Base-by-base conservation (phyloP, 1,284 basidiomycete genomes). In the Coniferiporia sulphurascens region DNA sequence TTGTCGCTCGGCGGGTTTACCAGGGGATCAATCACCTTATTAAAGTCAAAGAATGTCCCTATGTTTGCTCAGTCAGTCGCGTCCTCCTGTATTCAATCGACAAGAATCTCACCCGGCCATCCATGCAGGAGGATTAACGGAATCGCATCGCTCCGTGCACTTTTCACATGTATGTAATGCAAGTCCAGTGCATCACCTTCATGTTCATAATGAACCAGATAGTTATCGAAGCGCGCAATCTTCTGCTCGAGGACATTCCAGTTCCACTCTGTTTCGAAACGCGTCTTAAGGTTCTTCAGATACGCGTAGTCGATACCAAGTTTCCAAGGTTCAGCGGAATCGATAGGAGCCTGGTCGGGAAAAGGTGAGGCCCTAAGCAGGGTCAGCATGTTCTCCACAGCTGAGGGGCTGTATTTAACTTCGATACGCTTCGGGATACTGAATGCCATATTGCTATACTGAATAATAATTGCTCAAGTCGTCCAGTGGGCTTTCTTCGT, bases 41-140 rank as follows among this genome's bases (percentile, higher is more conserved):
- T 64, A 43, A 68, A 68, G 52, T 68, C 67, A 54, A 61, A 66
- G 58, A 68, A 67, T 4, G 63, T 66, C 17, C 67, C 66, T 62
- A 52, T 41, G 36, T 32, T 48, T 12, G 15, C 2, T 7, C 38
- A 38, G 35, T 19, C 52, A 17, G 36, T 17, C 50, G 27, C 15
- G 22, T 22, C n/a, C 15, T 17, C 27, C n/a, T 17, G 15, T 21
- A 32, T 12, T 27, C 46, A 34, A 36, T n/a, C 38, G 19, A 10
- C 27, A 32, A 8, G 19, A 6, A n/a, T 55, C 54, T 9, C 45
- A 66, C 65, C 63, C 21, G 65, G 65, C 67, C 67, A 68, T 12
- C 67, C 67, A 52, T 68, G 66, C 1, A 66, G 48, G 13, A 68
- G 50, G 12, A 67, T 56, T 12, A 68, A 34, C 22, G 67, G 66